A percentile compares a stretch with the other conserved stretches of the same genome.
Conservation (phyloP, 306 rosid genomes). For the Casuarina glauca region DNA sequence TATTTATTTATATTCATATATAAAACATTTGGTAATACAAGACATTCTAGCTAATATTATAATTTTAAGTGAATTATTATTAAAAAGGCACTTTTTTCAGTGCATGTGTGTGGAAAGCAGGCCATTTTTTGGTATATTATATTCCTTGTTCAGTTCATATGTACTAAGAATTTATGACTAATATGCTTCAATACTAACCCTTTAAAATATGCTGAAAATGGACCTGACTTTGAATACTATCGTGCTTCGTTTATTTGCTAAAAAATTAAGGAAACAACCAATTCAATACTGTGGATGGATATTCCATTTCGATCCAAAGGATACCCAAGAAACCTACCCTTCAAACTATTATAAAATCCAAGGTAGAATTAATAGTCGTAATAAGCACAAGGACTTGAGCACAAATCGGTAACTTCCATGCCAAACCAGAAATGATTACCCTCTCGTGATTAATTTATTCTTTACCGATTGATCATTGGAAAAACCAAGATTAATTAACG, state of each 20-base stretch:
- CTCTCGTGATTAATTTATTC: not conserved
- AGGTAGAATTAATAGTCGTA: not conserved
- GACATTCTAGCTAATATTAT: too few relatives aligned
- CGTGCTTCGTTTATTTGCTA: not conserved
- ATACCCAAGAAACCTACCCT: not conserved
- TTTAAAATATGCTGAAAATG: too few relatives aligned
- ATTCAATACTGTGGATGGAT: not conserved
- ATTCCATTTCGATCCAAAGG: not conserved
- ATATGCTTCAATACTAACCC: too few relatives aligned
- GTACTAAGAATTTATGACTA: too few relatives aligned
- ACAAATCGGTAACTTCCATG: not conserved
- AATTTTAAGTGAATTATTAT: too few relatives aligned
- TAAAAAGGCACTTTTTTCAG: too few relatives aligned
- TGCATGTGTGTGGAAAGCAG: too few relatives aligned
- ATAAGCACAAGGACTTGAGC: not conserved
- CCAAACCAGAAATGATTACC: not conserved
- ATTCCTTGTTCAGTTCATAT: too few relatives aligned
- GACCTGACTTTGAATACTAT: not conserved
- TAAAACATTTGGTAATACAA: too few relatives aligned
- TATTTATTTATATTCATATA: too few relatives aligned
- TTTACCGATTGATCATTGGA: not conserved
- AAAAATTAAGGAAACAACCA: not conserved
- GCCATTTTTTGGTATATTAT: too few relatives aligned
- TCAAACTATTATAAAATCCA: not conserved
- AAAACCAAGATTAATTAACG: not conserved